Conservation (phyloP, 352 stramenopile species). For the Phytopythium helicoides region DNA sequence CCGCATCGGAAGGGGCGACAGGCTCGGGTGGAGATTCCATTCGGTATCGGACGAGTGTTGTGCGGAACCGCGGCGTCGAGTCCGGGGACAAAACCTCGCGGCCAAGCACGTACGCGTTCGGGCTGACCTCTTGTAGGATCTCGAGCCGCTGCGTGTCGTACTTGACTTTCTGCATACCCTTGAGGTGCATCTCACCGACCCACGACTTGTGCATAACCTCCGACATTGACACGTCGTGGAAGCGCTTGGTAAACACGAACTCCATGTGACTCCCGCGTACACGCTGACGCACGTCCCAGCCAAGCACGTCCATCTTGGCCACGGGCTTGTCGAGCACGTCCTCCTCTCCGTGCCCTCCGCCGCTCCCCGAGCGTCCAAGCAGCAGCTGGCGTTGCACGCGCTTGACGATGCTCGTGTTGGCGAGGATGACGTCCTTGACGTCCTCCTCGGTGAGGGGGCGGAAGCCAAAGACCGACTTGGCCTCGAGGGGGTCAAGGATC, state of each 20-base stretch:
- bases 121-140: slow-evolving; percentile 22
- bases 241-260: slow-evolving; percentile 34
- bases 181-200: slow-evolving; percentile 20
- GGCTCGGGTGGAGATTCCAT: slow-evolving; percentile 14
- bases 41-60: slow-evolving; percentile 28
- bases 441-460: slow-evolving; percentile 15
- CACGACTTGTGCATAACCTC: slow-evolving; percentile 30
- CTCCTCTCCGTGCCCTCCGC: slow-evolving; percentile 1
- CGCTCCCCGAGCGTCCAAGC: slow-evolving; percentile 6
- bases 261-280: slow-evolving; percentile 19
- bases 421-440: slow-evolving; percentile 27
- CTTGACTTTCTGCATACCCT: slow-evolving; percentile 25
- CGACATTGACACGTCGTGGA: slow-evolving; percentile 18
- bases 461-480: slow-evolving; percentile 26
- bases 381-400: slow-evolving; percentile 18
- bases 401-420: slow-evolving; percentile 16
- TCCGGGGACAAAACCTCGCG: slow-evolving; percentile 34
- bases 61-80: slow-evolving; percentile 22
- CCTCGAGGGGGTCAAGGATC: slow-evolving; percentile 15
- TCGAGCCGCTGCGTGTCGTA: slow-evolving; percentile 23
- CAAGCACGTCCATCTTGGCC: slow-evolving; percentile 25
- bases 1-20: neutral
- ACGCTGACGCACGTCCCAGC: slow-evolving; percentile 27
- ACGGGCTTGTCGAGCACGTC: neutral
- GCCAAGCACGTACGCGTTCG: slow-evolving; percentile 22